Conservation (phyloP, 495 filamentous ascomycete species). For the Neurospora terricola region DNA sequence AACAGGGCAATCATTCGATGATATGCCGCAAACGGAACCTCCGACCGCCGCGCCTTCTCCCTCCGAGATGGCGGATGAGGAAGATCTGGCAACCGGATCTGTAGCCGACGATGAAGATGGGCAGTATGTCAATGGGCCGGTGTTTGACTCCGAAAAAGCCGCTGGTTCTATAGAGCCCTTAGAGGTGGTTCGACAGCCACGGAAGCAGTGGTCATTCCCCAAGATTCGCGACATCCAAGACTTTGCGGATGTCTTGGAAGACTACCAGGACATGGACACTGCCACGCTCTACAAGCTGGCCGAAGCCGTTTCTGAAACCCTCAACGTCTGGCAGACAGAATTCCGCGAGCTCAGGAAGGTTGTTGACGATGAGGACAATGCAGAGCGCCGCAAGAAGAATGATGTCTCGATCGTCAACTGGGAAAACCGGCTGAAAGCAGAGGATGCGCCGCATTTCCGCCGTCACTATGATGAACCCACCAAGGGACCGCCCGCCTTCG, state of each 20-base stretch:
- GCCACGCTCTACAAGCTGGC: conserved; percentile 46
- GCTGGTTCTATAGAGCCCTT: conserved; percentile 9
- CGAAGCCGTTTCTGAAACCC: conserved; percentile 39
- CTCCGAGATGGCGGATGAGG: conserved; percentile 7
- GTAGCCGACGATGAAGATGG: conserved; percentile 17
- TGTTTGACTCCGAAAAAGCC: conserved; percentile 8
- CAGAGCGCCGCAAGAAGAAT: conserved; percentile 30
- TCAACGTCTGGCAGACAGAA: conserved; percentile 56
- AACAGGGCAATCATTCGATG: background rate
- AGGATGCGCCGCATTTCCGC: conserved; percentile 18
- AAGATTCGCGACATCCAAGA: conserved; percentile 29
- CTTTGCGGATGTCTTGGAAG: conserved; percentile 23
- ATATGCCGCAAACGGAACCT: background rate
- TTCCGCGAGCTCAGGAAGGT: conserved; percentile 50
- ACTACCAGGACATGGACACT: conserved; percentile 23
- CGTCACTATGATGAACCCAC: conserved; percentile 21
- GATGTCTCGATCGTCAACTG: conserved; percentile 27
- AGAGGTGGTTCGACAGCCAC: conserved; percentile 15
- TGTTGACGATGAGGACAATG: conserved; percentile 39
- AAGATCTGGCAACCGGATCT: conserved; percentile 5
- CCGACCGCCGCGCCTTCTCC: conserved; percentile 20
- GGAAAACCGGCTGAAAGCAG: conserved; percentile 22
- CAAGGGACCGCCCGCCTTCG: conserved; percentile 25
- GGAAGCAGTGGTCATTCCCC: conserved; percentile 19
- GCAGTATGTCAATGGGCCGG: background rate